Conservation (phyloP, 1,139 yeast species). For the Geotrichum aggregatum region DNA sequence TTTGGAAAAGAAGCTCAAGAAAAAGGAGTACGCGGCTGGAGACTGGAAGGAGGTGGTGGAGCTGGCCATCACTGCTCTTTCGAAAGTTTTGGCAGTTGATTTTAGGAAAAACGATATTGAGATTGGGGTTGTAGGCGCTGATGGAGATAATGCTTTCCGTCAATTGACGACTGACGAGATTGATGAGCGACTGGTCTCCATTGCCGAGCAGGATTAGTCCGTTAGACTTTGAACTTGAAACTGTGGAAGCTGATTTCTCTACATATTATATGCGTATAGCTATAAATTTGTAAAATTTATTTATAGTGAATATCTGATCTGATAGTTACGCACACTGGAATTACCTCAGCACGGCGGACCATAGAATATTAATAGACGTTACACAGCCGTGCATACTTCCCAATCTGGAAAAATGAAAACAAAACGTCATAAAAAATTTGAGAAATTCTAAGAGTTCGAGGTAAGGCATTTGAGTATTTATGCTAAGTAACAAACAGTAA, state of each 20-base stretch:
- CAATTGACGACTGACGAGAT: slow-evolving; percentile 77
- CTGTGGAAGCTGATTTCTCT: neutral
- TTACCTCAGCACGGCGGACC: no score
- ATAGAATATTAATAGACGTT: no score
- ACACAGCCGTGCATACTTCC: no score
- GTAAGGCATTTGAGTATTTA: no score
- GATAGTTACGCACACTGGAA: no score
- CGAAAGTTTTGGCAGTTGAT: slow-evolving; percentile 85
- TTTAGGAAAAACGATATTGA: slow-evolving; percentile 91
- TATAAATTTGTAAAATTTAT: neutral
- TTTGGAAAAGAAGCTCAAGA: slow-evolving; percentile 87
- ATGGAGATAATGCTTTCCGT: slow-evolving; percentile 47
- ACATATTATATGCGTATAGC: neutral
- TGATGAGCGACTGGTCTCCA: slow-evolving; percentile 86
- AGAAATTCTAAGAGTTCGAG: no score
- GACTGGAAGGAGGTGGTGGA: slow-evolving; percentile 89
- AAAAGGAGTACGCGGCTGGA: slow-evolving; percentile 66
- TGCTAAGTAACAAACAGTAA: no score
- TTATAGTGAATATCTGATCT: no score
- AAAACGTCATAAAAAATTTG: no score
- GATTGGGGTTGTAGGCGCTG: slow-evolving; percentile 77
- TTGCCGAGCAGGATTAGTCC: slow-evolving; percentile 86
- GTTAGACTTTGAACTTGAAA: no score
- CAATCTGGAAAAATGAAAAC: no score
- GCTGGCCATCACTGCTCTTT: slow-evolving; percentile 78